Conservation (phyloP, 805 yeast genomes). For the Nakazawaea siamensis region DNA sequence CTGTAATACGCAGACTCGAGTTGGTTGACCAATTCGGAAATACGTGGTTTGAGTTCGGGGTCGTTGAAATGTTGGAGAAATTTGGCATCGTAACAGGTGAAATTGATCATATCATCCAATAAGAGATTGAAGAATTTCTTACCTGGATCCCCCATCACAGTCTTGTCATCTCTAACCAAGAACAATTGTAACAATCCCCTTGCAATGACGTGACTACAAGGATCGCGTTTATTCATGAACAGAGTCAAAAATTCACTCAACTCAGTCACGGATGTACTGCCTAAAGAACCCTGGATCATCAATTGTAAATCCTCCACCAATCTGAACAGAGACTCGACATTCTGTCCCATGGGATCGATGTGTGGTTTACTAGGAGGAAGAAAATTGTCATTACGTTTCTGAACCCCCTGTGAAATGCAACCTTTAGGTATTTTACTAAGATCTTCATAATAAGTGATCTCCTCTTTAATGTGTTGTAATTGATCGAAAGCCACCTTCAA, state of each 20-base stretch:
- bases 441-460: constrained; percentile 15
- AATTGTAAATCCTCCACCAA: constrained; percentile 30
- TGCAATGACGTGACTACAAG: constrained; percentile 35
- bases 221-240: constrained; percentile 19
- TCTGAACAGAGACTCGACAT: constrained; percentile 14
- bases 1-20: constrained; percentile 37
- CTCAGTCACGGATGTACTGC: constrained; percentile 21
- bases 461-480: constrained; percentile 10
- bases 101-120: constrained; percentile 32
- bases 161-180: constrained; percentile 52
- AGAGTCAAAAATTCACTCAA: constrained; percentile 16
- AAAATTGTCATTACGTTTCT: constrained; percentile 36
- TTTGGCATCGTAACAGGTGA: constrained; percentile 29
- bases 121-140: constrained; percentile 29
- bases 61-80: constrained; percentile 17
- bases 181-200: constrained; percentile 58
- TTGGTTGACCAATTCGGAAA: constrained; percentile 32
- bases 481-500: constrained; percentile 14
- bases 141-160: constrained; percentile 40
- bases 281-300: constrained; percentile 25
- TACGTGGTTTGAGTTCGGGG: constrained; percentile 15
- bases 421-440: constrained; percentile 21
- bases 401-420: constrained; percentile 38
- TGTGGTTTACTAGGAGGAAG: constrained; percentile 33
- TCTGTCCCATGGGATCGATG: constrained; percentile 16